These are phyloP conservation scores for Zymoseptoria tritici DNA, from an alignment of 2,329 filamentous ascomycete genomes.

Conservation along the genomic window DNA sequence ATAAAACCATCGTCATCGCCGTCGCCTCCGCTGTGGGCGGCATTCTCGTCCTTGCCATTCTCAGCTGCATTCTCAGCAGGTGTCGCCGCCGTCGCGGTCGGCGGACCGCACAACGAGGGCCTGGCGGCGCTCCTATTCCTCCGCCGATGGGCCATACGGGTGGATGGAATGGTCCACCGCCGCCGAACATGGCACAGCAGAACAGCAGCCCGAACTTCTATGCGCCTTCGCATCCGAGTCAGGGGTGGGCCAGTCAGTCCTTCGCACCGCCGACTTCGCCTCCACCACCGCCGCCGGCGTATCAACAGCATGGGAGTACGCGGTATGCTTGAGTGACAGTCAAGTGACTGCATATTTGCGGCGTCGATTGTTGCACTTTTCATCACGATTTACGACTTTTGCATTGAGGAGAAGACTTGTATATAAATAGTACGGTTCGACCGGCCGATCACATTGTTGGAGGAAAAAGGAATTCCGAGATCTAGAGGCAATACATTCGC, in stretches of 20 bases:
- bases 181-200: slow-evolving; percentile 14
- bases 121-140: slow-evolving; percentile 18
- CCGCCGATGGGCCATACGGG: slow-evolving; percentile 11
- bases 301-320: slow-evolving; percentile 11
- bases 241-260: slow-evolving; percentile 19
- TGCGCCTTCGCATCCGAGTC: slow-evolving; percentile 13
- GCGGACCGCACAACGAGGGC: slow-evolving; percentile 10
- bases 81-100: slow-evolving; percentile 34
- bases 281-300: slow-evolving; percentile 17
- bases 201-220: slow-evolving; percentile 4
- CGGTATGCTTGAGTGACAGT: slow-evolving; percentile 11
- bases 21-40: slow-evolving; percentile 64
- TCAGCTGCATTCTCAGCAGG: slow-evolving; percentile 58
- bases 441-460: background rate
- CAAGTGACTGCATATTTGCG: background rate
- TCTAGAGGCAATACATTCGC: background rate
- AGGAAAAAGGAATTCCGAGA: background rate
- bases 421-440: background rate
- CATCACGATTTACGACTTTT: background rate
- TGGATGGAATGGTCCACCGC: slow-evolving; percentile 25
- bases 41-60: slow-evolving; percentile 60
- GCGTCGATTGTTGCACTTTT: background rate
- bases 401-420: background rate
- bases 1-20: slow-evolving; percentile 78
- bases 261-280: slow-evolving; percentile 12